Percentiles rank a stretch among this genome's conserved stretches.
Conservation (phyloP, 352 stramenopile species). For the Globisporangium barbulae region DNA sequence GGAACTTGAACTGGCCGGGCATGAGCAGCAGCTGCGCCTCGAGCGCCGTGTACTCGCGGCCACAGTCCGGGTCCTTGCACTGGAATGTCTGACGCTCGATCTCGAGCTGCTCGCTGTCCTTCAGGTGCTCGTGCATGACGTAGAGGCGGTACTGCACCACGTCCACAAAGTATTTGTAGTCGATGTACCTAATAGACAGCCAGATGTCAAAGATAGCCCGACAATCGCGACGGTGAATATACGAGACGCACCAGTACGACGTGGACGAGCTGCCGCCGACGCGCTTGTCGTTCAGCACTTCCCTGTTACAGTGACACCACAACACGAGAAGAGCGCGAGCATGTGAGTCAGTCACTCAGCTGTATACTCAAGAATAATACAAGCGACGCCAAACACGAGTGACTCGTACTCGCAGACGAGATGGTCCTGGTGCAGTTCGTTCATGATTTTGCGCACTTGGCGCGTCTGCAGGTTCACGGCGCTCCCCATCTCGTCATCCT, state of each 20-base stretch:
- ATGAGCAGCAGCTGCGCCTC: slow-evolving; percentile 82
- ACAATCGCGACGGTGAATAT: not conserved
- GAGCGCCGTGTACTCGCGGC: slow-evolving; percentile 83
- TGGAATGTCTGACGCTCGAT: slow-evolving; percentile 87
- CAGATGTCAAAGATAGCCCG: too few relatives aligned
- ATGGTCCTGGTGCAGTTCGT: slow-evolving; percentile 82
- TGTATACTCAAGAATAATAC: not conserved
- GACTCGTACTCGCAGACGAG: slow-evolving; percentile 75
- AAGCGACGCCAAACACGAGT: not conserved
- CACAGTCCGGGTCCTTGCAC: slow-evolving; percentile 82
- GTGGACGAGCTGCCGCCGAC: slow-evolving; percentile 80
- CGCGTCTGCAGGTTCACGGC: slow-evolving; percentile 86
- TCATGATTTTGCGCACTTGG: slow-evolving; percentile 89
- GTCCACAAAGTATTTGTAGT: slow-evolving; percentile 92
- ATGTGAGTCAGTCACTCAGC: not conserved
- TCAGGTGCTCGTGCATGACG: slow-evolving; percentile 84
- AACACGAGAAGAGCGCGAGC: not conserved
- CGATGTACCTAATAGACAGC: slow-evolving; percentile 60
- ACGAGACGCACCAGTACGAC: slow-evolving; percentile 63
- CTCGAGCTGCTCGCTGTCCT: slow-evolving; percentile 82
- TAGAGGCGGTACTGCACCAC: slow-evolving; percentile 88
- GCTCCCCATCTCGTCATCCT: slow-evolving; percentile 88
- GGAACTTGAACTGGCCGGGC: slow-evolving; percentile 81
- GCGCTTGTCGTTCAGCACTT: slow-evolving; percentile 87
- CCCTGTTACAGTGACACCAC: slow-evolving; percentile 25